phyloP scores from a whole-genome alignment of 176 grass and related monocot species.

The Typha latifolia region DNA sequence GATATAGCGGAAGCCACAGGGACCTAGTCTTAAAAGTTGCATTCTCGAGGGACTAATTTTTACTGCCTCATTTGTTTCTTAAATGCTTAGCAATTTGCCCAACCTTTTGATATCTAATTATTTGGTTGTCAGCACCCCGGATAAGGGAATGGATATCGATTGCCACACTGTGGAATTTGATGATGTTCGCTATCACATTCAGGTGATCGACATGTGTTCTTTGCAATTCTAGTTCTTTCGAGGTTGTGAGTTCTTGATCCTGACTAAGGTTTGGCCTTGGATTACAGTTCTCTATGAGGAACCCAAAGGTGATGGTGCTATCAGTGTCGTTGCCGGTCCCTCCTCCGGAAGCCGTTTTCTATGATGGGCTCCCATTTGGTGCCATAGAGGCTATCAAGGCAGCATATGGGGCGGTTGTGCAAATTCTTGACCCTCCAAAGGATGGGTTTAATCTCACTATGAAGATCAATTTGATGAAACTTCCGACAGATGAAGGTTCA shows the following conservation, averaged over 20 bases:
- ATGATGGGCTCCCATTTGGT: conserved; percentile 82
- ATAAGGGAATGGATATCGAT: conserved; percentile 89
- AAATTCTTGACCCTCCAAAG: conserved; percentile 95
- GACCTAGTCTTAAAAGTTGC: no score
- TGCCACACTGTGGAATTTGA: conserved; percentile 97
- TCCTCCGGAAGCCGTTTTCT: conserved; percentile 68
- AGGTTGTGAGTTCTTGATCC: neutral
- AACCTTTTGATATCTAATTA: neutral
- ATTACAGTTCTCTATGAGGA: conserved; percentile 41
- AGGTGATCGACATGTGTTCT: conserved; percentile 34
- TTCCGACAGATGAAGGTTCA: conserved; percentile 96
- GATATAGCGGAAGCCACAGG: no score
- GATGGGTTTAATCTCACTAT: conserved; percentile 94
- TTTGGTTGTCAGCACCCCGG: conserved; percentile 35
- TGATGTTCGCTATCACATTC: conserved; percentile 92
- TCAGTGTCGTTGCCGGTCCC: conserved; percentile 71
- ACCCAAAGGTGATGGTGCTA: conserved; percentile 73
- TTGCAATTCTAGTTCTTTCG: neutral
- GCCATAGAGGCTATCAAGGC: conserved; percentile 87
- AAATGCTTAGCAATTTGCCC: neutral
- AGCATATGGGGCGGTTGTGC: conserved; percentile 68
- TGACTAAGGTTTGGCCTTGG: conserved; percentile 3
- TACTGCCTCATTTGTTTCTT: neutral
- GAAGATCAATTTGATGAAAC: conserved; percentile 93
- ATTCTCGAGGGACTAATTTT: no score